Evolutionary conservation across 1,284 basidiomycete genomes (phyloP).

Genomic region (Pseudomicrostroma phylloplanum): DNA sequence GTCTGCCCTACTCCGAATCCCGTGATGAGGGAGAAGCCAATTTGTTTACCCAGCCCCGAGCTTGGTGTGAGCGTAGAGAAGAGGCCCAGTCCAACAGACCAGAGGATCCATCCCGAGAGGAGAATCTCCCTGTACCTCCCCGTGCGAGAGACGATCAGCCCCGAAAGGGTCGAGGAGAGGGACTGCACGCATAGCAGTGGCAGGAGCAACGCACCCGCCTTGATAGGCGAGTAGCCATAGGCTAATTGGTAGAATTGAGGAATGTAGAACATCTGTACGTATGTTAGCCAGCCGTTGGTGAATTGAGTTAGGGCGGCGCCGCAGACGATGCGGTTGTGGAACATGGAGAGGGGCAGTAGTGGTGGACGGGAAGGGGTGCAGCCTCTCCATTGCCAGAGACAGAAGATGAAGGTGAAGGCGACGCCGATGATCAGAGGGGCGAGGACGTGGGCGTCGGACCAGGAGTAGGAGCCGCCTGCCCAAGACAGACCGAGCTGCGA

Average conservation of each 20-base stretch:
- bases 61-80: conserved; percentile 60
- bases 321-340: conserved; percentile 63
- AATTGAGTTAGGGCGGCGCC: conserved; percentile 60
- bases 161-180: conserved; percentile 52
- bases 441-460: conserved; percentile 39
- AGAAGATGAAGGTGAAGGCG: conserved; percentile 59
- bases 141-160: conserved; percentile 62
- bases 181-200: conserved; percentile 54
- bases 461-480: conserved; percentile 53
- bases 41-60: conserved; percentile 58
- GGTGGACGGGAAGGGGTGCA: conserved; percentile 61
- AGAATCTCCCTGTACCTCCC: conserved; percentile 65
- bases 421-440: conserved; percentile 61
- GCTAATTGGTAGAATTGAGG: conserved; percentile 71
- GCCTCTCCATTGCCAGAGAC: conserved; percentile 67
- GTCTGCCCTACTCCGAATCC: conserved; percentile 64
- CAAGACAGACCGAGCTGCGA: conserved; percentile 60
- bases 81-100: conserved; percentile 55
- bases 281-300: conserved; percentile 40
- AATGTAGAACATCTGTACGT: conserved; percentile 54
- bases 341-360: conserved; percentile 56
- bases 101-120: conserved; percentile 59
- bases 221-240: conserved; percentile 61
- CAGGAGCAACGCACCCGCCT: conserved; percentile 61
- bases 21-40: conserved; percentile 61